A percentile compares a stretch with the other conserved stretches of the same genome.
These are phyloP conservation scores for Cladochytrium replicatum DNA, from an alignment of 192 early-diverging fungal species.

Conservation along the genomic window DNA sequence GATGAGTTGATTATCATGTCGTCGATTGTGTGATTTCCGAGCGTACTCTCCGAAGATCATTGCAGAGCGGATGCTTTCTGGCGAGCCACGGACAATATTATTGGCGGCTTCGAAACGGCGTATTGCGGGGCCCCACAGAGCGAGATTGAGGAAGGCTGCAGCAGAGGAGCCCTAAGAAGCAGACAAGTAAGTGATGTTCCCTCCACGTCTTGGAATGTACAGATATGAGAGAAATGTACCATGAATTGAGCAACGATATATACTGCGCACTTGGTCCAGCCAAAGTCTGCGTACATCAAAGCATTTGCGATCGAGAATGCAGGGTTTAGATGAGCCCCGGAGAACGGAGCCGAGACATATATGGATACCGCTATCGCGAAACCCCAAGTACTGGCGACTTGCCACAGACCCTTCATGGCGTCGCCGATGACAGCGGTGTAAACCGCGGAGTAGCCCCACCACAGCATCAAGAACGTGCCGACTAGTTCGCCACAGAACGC, in stretches of 20 bases:
- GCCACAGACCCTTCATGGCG: too few relatives aligned
- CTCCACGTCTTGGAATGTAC: too few relatives aligned
- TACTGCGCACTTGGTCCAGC: slow-evolving; percentile 12
- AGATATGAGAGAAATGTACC: too few relatives aligned
- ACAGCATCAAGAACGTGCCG: slow-evolving; percentile 24
- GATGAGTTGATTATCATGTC: too few relatives aligned
- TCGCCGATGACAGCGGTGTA: slow-evolving; percentile 11
- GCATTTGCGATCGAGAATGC: slow-evolving; percentile 18
- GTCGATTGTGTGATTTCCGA: too few relatives aligned
- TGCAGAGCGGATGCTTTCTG: slow-evolving; percentile 13
- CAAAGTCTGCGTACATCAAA: slow-evolving; percentile 7
- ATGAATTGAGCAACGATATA: slow-evolving; percentile 20
- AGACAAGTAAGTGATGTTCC: too few relatives aligned
- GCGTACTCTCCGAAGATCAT: slow-evolving; percentile 19
- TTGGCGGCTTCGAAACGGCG: slow-evolving; percentile 7
- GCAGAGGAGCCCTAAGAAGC: slow-evolving; percentile 16
- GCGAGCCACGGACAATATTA: slow-evolving; percentile 10
- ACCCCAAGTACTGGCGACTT: slow-evolving; percentile 19
- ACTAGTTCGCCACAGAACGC: too few relatives aligned
- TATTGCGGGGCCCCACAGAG: slow-evolving; percentile 1
- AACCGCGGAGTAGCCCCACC: slow-evolving; percentile 13
- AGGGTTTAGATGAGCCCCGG: slow-evolving; percentile 28
- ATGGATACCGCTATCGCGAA: slow-evolving; percentile 21
- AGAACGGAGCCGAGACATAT: slow-evolving; percentile 16
- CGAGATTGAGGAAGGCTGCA: slow-evolving; percentile 16